Conservation (phyloP, 805 yeast genomes). For the Lipomyces yamanashiensis region DNA sequence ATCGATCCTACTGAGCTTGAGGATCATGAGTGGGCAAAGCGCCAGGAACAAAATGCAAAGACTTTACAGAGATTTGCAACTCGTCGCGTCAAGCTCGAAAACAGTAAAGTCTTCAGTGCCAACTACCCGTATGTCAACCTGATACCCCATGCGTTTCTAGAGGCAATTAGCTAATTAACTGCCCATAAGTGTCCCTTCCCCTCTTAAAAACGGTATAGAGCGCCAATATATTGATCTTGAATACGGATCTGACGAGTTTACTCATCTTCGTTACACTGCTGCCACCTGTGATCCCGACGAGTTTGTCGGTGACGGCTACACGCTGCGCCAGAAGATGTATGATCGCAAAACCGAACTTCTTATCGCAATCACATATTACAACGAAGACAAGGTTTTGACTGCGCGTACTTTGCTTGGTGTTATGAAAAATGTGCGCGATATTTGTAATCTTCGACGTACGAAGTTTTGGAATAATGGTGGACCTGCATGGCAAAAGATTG, state of each 20-base stretch:
- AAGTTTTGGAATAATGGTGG: constrained; percentile 56
- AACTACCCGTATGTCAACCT: constrained; percentile 30
- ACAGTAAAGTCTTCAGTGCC: constrained; percentile 44
- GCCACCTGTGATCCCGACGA: constrained; percentile 74
- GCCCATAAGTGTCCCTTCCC: constrained; percentile 47
- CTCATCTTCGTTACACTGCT: constrained; percentile 63
- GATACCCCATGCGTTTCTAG: neutral
- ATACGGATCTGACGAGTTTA: constrained; percentile 53
- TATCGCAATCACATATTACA: constrained; percentile 68
- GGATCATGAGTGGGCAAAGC: constrained; percentile 41
- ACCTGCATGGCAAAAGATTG: constrained; percentile 63
- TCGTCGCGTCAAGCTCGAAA: constrained; percentile 47
- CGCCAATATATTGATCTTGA: constrained; percentile 48
- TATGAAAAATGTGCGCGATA: constrained; percentile 65
- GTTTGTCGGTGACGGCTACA: constrained; percentile 59
- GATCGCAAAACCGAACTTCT: constrained; percentile 64
- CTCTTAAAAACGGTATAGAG: constrained; percentile 47
- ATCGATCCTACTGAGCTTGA: constrained; percentile 12
- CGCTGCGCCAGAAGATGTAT: constrained; percentile 60
- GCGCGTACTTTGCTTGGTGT: constrained; percentile 65
- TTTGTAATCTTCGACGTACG: constrained; percentile 55
- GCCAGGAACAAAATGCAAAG: constrained; percentile 40
- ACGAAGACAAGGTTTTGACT: constrained; percentile 65
- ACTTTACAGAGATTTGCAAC: constrained; percentile 45
- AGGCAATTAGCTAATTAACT: constrained; percentile 4